phyloP scores from a whole-genome alignment of 2,329 filamentous ascomycete species.

The Fusarium domesticum region DNA sequence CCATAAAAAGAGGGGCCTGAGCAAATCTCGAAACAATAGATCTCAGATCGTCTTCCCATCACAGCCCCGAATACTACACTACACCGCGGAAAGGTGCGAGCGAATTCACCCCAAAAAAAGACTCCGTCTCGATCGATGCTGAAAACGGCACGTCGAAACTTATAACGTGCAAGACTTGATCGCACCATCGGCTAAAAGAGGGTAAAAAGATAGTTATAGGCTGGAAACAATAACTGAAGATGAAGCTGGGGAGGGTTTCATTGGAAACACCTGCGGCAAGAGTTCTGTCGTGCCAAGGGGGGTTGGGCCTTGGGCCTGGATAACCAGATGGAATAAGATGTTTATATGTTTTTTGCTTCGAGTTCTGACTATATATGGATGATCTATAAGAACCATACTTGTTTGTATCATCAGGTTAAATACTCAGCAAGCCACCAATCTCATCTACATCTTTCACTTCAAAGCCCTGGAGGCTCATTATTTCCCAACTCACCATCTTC shows the following conservation, averaged over 20 bases:
- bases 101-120: background rate
- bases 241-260: background rate
- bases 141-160: background rate
- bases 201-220: background rate
- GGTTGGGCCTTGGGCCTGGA: background rate
- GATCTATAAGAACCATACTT: background rate
- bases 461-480: background rate
- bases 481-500: background rate
- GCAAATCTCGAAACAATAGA: background rate
- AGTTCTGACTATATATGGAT: background rate
- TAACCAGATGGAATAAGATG: background rate
- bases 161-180: background rate
- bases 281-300: background rate
- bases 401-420: background rate
- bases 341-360: background rate
- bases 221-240: background rate
- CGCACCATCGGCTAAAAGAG: background rate
- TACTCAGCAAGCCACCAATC: background rate
- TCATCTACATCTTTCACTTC: background rate
- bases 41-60: background rate
- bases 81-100: no score
- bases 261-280: background rate
- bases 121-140: background rate
- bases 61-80: background rate
- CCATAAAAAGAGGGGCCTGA: background rate